phyloP scores from a whole-genome alignment of 768 basidiomycete genomes.

The Lenzites betulinus region DNA sequence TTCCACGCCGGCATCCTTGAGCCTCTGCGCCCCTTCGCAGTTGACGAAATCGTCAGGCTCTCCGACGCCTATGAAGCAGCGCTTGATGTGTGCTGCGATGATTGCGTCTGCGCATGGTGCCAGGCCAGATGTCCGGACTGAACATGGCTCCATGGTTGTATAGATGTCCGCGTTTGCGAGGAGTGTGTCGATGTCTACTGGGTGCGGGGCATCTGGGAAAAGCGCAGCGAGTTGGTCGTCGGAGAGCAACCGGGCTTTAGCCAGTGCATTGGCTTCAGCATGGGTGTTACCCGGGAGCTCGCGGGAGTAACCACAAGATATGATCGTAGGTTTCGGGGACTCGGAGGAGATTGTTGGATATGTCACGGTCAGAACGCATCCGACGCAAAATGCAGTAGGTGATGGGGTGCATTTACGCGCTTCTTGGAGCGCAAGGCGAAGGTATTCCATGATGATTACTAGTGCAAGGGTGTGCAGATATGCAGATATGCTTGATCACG shows the following conservation, averaged over 20 bases:
- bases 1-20: slow-evolving; percentile 71
- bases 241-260: slow-evolving; percentile 61
- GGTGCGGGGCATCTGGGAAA: slow-evolving; percentile 43
- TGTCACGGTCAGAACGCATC: slow-evolving; percentile 64
- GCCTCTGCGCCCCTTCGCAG: slow-evolving; percentile 81
- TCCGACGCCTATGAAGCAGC: slow-evolving; percentile 85
- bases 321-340: slow-evolving; percentile 49
- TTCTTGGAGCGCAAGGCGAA: slow-evolving; percentile 68
- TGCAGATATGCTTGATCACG: too few relatives aligned
- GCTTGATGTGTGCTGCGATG: slow-evolving; percentile 64
- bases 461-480: too few relatives aligned
- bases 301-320: slow-evolving; percentile 86
- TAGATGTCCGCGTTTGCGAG: slow-evolving; percentile 73
- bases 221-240: slow-evolving; percentile 38
- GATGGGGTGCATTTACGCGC: slow-evolving; percentile 70
- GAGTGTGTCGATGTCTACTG: slow-evolving; percentile 46
- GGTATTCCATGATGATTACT: slow-evolving; percentile 34
- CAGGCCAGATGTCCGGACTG: slow-evolving; percentile 83
- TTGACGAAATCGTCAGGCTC: slow-evolving; percentile 95
- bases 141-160: slow-evolving; percentile 97
- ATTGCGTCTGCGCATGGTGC: slow-evolving; percentile 85
- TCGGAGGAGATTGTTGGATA: slow-evolving; percentile 43
- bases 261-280: slow-evolving; percentile 92
- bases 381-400: slow-evolving; percentile 88
- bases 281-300: slow-evolving; percentile 95